phyloP scores from a whole-genome alignment of 176 grass and related monocot genomes.

The Carex kokanica region DNA sequence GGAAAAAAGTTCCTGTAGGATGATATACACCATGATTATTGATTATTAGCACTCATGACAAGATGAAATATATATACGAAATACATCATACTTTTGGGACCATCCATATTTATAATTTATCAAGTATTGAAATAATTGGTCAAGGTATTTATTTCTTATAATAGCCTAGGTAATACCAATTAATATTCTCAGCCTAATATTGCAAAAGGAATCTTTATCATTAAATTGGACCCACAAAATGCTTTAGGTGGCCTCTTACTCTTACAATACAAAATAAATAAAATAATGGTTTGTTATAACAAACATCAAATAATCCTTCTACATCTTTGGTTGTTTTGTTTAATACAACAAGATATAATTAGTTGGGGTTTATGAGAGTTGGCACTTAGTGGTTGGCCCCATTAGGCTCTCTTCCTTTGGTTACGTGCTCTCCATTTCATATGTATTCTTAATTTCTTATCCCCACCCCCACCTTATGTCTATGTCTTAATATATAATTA shows the following conservation, averaged over 20 bases:
- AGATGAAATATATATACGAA: not conserved
- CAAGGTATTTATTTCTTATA: not conserved
- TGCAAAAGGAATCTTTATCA: conserved; percentile 8
- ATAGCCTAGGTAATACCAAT: not conserved
- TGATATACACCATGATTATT: not conserved
- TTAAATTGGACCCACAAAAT: conserved; percentile 14
- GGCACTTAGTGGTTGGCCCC: conserved; percentile 18
- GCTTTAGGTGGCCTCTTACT: not conserved
- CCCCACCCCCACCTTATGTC: no score
- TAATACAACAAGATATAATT: conserved; percentile 5
- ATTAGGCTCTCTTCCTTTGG: not conserved
- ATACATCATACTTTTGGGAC: conserved; percentile 10
- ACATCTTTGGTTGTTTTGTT: conserved; percentile 5
- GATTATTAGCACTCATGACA: not conserved
- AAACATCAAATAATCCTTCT: conserved; percentile 5
- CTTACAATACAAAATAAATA: not conserved
- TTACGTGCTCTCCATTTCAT: not conserved
- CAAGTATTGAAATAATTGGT: not conserved
- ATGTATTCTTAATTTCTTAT: no score
- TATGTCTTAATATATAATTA: not conserved
- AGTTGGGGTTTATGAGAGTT: conserved; percentile 24
- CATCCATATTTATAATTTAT: not conserved
- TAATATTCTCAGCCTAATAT: not conserved
- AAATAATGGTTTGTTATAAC: conserved; percentile 25
- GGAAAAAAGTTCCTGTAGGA: not conserved